Evolutionary conservation across 306 rosid genomes (phyloP), one percentile per base, ranked within the genome.

Genomic region (Lathyrus sativus): DNA sequence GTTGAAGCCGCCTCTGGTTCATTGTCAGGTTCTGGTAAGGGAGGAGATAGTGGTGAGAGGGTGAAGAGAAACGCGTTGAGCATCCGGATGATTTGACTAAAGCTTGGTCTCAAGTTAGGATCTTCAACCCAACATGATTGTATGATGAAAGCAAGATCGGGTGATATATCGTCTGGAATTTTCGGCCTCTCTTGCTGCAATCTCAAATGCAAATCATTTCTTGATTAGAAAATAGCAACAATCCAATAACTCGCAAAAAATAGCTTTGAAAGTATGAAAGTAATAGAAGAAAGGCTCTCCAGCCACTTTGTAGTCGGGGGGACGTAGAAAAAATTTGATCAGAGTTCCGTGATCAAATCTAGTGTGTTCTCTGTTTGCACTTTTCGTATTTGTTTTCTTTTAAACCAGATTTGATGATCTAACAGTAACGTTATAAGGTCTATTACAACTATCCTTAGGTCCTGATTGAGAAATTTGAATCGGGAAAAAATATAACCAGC

Each of bases 61-160:
- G 91, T 85, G 75, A 89, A 89, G 73, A 79, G 84, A 80, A 82
- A 85, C 1, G 75, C 80, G 14, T 91, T 87, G 78, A 91, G 96
- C 96, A 89, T 79, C 53, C 95, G 96, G 66, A 85, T 78, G 76
- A 91, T 91, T 79, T 84, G 96, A 84, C 85, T 85, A 83, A 89
- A 91, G 65, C 88, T 88, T 0, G 96, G 97, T 85, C 97, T 80
- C 85, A 85, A 6, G 83, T 89, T 85, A 17, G 97, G 79, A 75
- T 89, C 97, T 80, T 91, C 97, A 18, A 91, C 97, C 97, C 97
- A 91, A 70, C 97, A 88, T 22, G 97, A 89, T 61, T 91, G 97
- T 62, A 91, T 86, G 76, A 91, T 72, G 62, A 84, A 91, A 41
- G 90, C 89, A 10, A 91, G 87, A 54, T 91, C 95, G 5, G 91